Percentiles rank a stretch among this genome's conserved stretches.
Conservation (phyloP, 495 filamentous ascomycete species). For the Usnea hakonensis region DNA sequence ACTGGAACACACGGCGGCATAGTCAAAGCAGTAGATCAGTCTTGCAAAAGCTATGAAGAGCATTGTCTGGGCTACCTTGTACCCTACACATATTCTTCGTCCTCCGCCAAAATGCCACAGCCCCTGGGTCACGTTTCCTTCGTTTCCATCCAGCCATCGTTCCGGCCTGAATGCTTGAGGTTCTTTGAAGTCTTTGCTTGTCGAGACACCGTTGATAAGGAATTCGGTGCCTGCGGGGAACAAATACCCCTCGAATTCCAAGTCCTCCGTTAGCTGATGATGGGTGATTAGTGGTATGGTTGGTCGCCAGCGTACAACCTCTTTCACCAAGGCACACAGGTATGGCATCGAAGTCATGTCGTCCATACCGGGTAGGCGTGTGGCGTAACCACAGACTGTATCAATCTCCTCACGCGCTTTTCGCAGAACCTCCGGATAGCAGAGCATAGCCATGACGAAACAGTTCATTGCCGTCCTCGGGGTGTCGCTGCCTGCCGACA, state of each 20-base stretch:
- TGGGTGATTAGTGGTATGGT: constrained; percentile 29
- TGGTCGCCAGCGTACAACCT: constrained; percentile 33
- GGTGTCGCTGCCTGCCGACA: constrained; percentile 42
- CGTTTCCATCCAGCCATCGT: constrained; percentile 37
- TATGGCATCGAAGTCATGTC: constrained; percentile 31
- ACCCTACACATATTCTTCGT: constrained; percentile 41
- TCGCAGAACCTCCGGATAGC: constrained; percentile 27
- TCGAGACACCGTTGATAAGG: constrained; percentile 31
- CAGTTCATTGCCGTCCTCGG: constrained; percentile 35
- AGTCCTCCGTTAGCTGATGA: constrained; percentile 34
- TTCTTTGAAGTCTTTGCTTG: constrained; percentile 28
- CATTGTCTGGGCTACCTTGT: constrained; percentile 34
- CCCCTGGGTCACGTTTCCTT: constrained; percentile 30
- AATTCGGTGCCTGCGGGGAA: constrained; percentile 41
- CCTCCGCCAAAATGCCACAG: constrained; percentile 38
- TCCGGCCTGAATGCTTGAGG: constrained; percentile 35
- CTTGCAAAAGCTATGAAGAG: constrained; percentile 41
- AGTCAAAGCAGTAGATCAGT: constrained; percentile 39
- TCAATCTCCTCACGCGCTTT: constrained; percentile 35
- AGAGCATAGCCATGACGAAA: constrained; percentile 32
- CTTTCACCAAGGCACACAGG: constrained; percentile 30
- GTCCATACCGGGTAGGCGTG: constrained; percentile 31
- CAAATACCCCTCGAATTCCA: constrained; percentile 45
- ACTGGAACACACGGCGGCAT: constrained; percentile 23
- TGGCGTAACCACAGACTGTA: constrained; percentile 24